A percentile compares a stretch with the other conserved stretches of the same genome.
phyloP scores from a whole-genome alignment of 1,139 yeast species.

The Candida sanyaensis region DNA sequence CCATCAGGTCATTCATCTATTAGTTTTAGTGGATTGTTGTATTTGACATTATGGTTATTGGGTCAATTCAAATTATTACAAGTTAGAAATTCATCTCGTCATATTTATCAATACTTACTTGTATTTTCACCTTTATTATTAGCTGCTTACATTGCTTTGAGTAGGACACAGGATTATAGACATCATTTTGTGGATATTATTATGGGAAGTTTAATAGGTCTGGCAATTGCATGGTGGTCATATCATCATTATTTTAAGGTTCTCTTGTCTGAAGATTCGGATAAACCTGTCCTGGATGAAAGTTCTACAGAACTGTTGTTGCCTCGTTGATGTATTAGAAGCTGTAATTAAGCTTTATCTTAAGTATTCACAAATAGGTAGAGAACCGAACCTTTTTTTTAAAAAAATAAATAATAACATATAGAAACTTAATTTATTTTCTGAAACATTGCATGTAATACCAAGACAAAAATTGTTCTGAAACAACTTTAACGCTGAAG shows the following conservation, averaged over 20 bases:
- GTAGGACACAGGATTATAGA: conserved; percentile 72
- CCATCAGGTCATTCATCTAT: conserved; percentile 83
- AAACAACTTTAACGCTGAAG: neutral
- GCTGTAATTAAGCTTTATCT: neutral
- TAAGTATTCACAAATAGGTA: neutral
- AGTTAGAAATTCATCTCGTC: conserved; percentile 9
- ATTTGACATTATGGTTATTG: conserved; percentile 59
- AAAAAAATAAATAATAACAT: no score
- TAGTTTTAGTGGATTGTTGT: conserved; percentile 68
- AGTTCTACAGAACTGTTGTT: conserved; percentile 8
- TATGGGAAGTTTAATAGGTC: conserved; percentile 50
- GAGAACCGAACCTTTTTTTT: no score
- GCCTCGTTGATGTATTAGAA: conserved; percentile 5
- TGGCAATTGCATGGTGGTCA: conserved; percentile 18
- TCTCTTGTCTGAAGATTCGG: conserved; percentile 15
- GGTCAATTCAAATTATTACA: conserved; percentile 45
- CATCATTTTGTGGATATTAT: conserved; percentile 74
- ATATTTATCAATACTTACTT: conserved; percentile 18
- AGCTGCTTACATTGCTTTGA: conserved; percentile 57
- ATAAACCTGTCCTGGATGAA: conserved; percentile 15
- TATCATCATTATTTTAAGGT: conserved; percentile 48
- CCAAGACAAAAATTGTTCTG: neutral
- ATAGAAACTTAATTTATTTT: no score
- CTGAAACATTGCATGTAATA: neutral
- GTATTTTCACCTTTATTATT: conserved; percentile 20